These are phyloP conservation scores for Lactarius psammicola DNA, from an alignment of 768 basidiomycete species.

Conservation along the genomic window DNA sequence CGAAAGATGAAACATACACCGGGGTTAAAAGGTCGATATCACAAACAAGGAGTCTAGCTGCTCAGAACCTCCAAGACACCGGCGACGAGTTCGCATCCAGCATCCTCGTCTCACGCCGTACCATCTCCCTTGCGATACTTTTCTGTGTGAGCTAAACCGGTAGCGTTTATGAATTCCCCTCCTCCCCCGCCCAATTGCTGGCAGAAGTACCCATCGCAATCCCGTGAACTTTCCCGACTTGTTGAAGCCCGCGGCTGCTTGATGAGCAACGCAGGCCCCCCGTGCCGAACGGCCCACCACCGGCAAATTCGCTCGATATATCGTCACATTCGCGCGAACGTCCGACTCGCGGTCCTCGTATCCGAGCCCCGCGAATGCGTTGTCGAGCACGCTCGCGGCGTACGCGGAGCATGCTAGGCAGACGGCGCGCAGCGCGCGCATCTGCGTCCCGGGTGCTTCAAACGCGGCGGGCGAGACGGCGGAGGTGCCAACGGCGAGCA, in stretches of 20 bases:
- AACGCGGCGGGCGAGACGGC: constrained; percentile 75
- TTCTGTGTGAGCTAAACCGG: too few species aligned
- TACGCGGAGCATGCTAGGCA: constrained; percentile 89
- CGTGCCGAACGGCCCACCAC: constrained; percentile 86
- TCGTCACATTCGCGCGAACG: constrained; percentile 94
- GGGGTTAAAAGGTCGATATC: constrained; percentile 28
- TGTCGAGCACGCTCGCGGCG: constrained; percentile 93
- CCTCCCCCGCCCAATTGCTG: too few species aligned
- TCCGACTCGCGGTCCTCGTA: constrained; percentile 94
- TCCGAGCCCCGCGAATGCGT: constrained; percentile 81
- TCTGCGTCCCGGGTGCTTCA: constrained; percentile 75
- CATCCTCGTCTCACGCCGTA: constrained; percentile 67
- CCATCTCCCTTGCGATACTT: constrained; percentile 72
- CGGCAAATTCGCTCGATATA: constrained; percentile 86
- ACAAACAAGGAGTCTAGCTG: constrained; percentile 83
- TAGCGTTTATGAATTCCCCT: too few species aligned
- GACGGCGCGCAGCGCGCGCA: constrained; percentile 75
- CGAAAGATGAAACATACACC: constrained; percentile 19
- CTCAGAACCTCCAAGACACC: constrained; percentile 92
- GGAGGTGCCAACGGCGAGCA: constrained; percentile 81
- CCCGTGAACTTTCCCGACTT: constrained; percentile 41
- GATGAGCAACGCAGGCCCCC: constrained; percentile 29
- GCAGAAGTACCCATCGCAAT: constrained; percentile 57
- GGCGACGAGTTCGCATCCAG: constrained; percentile 86
- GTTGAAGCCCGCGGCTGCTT: constrained; percentile 28